Evolutionary conservation across 2,329 filamentous ascomycete species (phyloP).

Genomic region (Fusarium torreyae): DNA sequence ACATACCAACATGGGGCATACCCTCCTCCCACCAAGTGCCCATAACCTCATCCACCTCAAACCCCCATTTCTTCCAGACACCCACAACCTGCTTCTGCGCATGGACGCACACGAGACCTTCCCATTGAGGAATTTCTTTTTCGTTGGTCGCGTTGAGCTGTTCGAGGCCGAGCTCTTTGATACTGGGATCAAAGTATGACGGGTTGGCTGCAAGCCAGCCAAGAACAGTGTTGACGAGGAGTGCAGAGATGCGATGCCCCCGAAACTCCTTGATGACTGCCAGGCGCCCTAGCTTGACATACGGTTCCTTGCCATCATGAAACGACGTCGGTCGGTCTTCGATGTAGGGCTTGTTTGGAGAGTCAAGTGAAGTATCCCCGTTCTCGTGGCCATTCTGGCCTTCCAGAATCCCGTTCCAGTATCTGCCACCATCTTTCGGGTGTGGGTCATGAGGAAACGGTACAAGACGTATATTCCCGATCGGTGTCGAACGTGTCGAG

Average conservation of each 20-base stretch:
- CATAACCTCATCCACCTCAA: constrained; percentile 79
- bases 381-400: constrained; percentile 33
- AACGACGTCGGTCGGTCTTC: constrained; percentile 64
- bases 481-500: constrained; percentile 64
- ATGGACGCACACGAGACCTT: constrained; percentile 83
- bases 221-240: constrained; percentile 77
- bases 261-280: constrained; percentile 78
- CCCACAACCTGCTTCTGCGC: constrained; percentile 77
- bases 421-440: constrained; percentile 65
- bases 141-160: constrained; percentile 58
- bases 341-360: constrained; percentile 40
- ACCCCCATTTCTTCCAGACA: constrained; percentile 81
- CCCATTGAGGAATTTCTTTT: constrained; percentile 72
- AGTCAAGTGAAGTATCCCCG: constrained; percentile 4
- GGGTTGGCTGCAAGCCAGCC: constrained; percentile 77
- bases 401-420: constrained; percentile 62
- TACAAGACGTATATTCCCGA: constrained; percentile 84
- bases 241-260: constrained; percentile 73
- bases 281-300: constrained; percentile 85
- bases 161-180: constrained; percentile 62
- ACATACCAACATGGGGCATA: constrained; percentile 91
- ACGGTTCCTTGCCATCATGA: constrained; percentile 78
- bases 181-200: constrained; percentile 66
- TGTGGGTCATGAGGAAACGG: constrained; percentile 83
- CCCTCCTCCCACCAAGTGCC: constrained; percentile 87